phyloP scores from a whole-genome alignment of 108 stramenopile species.

The Nitzschia palea region DNA sequence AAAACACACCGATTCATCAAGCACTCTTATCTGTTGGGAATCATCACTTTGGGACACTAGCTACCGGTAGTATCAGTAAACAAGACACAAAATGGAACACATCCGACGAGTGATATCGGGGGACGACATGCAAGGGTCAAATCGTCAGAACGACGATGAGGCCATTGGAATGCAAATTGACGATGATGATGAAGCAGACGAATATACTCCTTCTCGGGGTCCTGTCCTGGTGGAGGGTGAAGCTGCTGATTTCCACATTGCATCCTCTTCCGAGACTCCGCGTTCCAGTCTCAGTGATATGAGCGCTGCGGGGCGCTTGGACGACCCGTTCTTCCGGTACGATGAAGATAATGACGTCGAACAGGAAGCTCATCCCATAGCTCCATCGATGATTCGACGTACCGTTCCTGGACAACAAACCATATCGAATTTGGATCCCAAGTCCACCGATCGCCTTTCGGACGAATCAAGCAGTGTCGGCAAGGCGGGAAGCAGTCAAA shows the following conservation, averaged over 20 bases:
- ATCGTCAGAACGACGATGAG: neutral
- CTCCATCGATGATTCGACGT: neutral
- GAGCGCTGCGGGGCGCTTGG: neutral
- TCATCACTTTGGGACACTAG: neutral
- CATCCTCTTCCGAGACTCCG: conserved; percentile 3
- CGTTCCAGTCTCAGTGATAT: conserved; percentile 11
- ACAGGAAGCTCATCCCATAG: neutral
- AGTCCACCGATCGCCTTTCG: neutral
- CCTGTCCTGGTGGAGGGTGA: conserved; percentile 20
- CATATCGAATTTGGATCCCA: neutral
- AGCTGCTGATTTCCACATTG: conserved; percentile 1
- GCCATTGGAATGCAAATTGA: conserved; percentile 6
- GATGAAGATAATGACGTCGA: neutral
- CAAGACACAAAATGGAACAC: neutral
- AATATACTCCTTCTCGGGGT: neutral
- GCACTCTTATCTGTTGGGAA: neutral
- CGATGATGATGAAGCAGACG: neutral
- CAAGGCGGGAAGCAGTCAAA: conserved; percentile 31
- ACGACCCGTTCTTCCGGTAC: too few species aligned
- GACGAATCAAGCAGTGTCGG: neutral
- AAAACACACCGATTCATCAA: neutral
- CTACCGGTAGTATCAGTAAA: neutral
- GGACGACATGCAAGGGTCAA: conserved; percentile 9
- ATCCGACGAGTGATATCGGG: conserved; percentile 32
- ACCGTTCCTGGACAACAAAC: neutral